Base-by-base conservation (phyloP, 176 grass and related monocot genomes). In the Avena eriantha region DNA sequence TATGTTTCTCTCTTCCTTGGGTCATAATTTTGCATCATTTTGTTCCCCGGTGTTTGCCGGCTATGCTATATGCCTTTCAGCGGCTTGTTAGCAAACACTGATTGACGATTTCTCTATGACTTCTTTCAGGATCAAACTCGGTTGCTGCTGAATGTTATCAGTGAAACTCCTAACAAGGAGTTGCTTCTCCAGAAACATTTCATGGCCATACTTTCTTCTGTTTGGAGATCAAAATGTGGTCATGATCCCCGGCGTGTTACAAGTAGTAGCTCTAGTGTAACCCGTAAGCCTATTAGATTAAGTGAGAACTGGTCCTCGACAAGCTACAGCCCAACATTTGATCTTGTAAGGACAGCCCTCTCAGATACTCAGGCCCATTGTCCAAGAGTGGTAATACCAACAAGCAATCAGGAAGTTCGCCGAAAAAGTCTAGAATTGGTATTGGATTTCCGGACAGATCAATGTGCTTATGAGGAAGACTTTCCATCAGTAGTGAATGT, bases 141-240 rank as follows among this genome's bases (percentile, higher is more conserved):
- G 69, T 89, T 84, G 84, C 82, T 99, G 87, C 73, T 99, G 13
- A 96, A 92, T 82, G 93, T 94, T 80, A 96, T 88, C 11, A 99
- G 94, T 34, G 87, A 94, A 87, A 77, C 94, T 66, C 92, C 94
- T 21, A 89, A 99, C 80, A 96, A 86, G 65, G 97, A 96, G 63
- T 88, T 99, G 83, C 94, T 96, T 73, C 92, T 99, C 56, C 94
- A 99, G 73, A 95, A 94, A 78, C 97, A 99, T 89, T 96, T 99
- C 68, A 78, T 96, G 84, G 94, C 90, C 39, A 73, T 99, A 76
- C 87, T 99, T 91, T 96, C 97, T 18, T 96, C 97, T 85, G 97
- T 96, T 23, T 99, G 97, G 97, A 92, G 97, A 93, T 93, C 87
- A 61, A 96, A 91, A 80, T 94, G 80, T 83, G 47, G 54, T 26